Conservation (phyloP, 1,139 yeast species). For the Saccharomycopsis hybrid region DNA sequence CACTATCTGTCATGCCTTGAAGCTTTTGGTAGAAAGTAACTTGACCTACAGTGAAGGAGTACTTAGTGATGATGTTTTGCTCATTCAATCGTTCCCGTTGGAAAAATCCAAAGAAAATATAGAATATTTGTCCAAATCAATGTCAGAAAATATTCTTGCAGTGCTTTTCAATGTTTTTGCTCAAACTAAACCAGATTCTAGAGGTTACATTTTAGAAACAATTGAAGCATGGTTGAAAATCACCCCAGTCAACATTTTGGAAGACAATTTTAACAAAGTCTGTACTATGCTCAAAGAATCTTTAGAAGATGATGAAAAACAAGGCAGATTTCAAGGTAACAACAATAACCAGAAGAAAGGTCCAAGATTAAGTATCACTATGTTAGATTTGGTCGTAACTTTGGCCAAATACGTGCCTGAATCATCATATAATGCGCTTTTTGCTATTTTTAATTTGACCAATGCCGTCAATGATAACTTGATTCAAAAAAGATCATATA, state of each 20-base stretch:
- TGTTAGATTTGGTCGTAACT: constrained; percentile 86
- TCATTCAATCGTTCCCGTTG: constrained; percentile 56
- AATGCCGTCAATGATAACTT: constrained; percentile 55
- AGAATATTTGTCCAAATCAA: constrained; percentile 53
- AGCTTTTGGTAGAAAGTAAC: constrained; percentile 73
- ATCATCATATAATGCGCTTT: constrained; percentile 63
- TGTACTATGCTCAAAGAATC: constrained; percentile 72
- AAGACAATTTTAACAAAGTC: constrained; percentile 76
- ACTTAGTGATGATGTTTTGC: constrained; percentile 48
- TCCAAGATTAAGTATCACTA: constrained; percentile 64
- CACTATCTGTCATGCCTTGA: constrained; percentile 76
- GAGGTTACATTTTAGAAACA: constrained; percentile 80
- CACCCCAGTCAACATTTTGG: constrained; percentile 60
- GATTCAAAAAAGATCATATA: constrained; percentile 84
- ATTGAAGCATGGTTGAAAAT: constrained; percentile 75
- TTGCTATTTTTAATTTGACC: constrained; percentile 70
- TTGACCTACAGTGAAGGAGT: constrained; percentile 56
- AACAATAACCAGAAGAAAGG: constrained; percentile 29
- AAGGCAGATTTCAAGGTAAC: constrained; percentile 27
- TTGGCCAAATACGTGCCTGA: constrained; percentile 79
- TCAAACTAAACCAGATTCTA: constrained; percentile 75
- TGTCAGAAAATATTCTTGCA: constrained; percentile 68
- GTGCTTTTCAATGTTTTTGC: constrained; percentile 88
- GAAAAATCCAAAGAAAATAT: constrained; percentile 50
- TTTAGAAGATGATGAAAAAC: constrained; percentile 51